Evolutionary conservation across 257 asterid species (phyloP).

Genomic region (Verbascum thapsus): DNA sequence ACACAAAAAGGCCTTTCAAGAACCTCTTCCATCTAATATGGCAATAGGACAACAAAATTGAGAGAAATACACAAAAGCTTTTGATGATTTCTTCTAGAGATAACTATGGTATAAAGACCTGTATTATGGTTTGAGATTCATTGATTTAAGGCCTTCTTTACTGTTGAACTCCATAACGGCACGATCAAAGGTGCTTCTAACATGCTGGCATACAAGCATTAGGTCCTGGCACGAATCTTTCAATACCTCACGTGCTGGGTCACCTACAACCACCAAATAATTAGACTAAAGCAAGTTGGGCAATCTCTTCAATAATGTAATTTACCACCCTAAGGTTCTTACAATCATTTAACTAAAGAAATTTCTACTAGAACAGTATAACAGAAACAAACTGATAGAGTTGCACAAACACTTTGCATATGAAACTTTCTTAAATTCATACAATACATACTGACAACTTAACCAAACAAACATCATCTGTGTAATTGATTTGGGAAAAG

Average conservation of each 20-base stretch:
- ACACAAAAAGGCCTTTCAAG: too few relatives aligned
- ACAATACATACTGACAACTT: too few relatives aligned
- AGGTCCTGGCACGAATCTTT: conserved; percentile 85
- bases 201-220: conserved; percentile 70
- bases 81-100: background rate
- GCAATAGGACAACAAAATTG: too few relatives aligned
- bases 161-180: conserved; percentile 64
- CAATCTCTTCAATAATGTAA: background rate
- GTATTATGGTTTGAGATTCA: conserved; percentile 35
- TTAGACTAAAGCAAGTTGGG: background rate
- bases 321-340: background rate
- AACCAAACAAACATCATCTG: too few relatives aligned
- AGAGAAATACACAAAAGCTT: background rate
- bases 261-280: conserved; percentile 51
- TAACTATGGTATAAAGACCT: background rate
- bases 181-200: conserved; percentile 65
- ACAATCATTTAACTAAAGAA: background rate
- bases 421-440: too few relatives aligned
- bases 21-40: too few relatives aligned
- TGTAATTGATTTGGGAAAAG: too few relatives aligned
- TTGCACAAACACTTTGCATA: too few relatives aligned
- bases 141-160: conserved; percentile 33
- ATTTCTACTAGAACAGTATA: too few relatives aligned
- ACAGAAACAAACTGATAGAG: too few relatives aligned
- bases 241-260: conserved; percentile 79